Conservation (phyloP, 2,329 filamentous ascomycete species). For the Ophiostoma ulmi region DNA sequence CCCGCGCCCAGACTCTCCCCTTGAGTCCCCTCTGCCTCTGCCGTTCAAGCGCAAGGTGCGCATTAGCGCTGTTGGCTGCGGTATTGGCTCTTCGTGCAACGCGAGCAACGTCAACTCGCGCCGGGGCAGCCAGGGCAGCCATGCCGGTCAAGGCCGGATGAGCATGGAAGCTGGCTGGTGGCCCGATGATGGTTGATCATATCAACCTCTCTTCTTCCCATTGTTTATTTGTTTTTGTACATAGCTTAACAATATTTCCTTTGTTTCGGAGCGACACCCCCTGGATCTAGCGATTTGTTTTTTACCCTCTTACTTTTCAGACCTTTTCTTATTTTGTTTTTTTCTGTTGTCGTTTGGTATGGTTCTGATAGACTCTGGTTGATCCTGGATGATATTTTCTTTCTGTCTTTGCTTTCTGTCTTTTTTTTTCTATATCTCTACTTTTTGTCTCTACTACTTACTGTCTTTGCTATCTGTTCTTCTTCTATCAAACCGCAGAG, state of each 20-base stretch:
- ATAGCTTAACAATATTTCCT: neutral
- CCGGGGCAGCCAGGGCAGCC: slow-evolving; percentile 1
- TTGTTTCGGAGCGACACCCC: neutral
- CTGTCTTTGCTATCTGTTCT: neutral
- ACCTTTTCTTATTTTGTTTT: neutral
- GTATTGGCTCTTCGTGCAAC: neutral
- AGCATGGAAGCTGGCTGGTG: slow-evolving; percentile 32
- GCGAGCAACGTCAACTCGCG: neutral
- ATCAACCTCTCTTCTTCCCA: neutral
- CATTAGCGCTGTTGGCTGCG: slow-evolving; percentile 36
- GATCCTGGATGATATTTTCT: neutral
- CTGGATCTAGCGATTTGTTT: slow-evolving; percentile 1
- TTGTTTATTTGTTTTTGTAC: neutral
- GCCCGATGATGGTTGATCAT: slow-evolving; percentile 30
- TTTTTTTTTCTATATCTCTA: neutral
- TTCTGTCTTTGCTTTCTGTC: neutral
- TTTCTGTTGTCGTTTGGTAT: neutral
- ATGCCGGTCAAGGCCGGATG: slow-evolving; percentile 15
- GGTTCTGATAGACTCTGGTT: slow-evolving; percentile 10
- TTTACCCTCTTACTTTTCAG: neutral
- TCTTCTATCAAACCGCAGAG: neutral
- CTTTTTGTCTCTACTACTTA: neutral
- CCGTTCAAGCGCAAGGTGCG: slow-evolving; percentile 35
- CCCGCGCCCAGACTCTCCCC: slow-evolving; percentile 35
- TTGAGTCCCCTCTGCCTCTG: slow-evolving; percentile 26